These are phyloP conservation scores for Croton laevigatus DNA, from an alignment of 441 rosid genomes.

Conservation along the genomic window DNA sequence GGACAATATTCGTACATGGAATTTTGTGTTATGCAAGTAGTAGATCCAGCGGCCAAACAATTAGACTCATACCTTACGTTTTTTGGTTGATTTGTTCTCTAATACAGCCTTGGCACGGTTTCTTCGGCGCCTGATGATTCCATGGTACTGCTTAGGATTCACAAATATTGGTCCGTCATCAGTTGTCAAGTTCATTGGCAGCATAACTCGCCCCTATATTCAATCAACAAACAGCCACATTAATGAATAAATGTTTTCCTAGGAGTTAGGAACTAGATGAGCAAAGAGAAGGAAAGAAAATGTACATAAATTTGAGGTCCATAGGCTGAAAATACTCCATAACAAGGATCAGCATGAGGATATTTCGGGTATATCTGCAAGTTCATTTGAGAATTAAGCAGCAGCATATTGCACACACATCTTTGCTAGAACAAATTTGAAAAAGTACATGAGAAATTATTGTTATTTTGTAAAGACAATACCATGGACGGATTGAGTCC, in stretches of 20 bases:
- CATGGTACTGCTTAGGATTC: constrained; percentile 92
- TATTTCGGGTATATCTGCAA: constrained; percentile 57
- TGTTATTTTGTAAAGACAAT: neutral
- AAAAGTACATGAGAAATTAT: neutral
- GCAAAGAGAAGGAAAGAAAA: constrained; percentile 8
- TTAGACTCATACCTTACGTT: constrained; percentile 57
- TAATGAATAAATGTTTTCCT: constrained; percentile 1
- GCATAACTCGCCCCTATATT: constrained; percentile 65
- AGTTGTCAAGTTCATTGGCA: constrained; percentile 65
- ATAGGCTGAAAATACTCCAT: constrained; percentile 63
- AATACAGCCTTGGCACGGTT: constrained; percentile 80
- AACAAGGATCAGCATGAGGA: constrained; percentile 59
- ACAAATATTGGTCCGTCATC: constrained; percentile 86
- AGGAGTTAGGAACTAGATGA: neutral
- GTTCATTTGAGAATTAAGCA: constrained; percentile 18
- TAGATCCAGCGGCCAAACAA: neutral
- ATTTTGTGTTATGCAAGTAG: neutral
- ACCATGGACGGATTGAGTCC: constrained; percentile 71
- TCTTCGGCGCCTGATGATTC: constrained; percentile 74
- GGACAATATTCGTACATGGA: neutral
- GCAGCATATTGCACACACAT: neutral
- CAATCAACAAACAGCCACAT: constrained; percentile 6
- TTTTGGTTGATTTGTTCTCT: constrained; percentile 41
- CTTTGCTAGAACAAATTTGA: neutral
- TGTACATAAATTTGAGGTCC: constrained; percentile 63